Evolutionary conservation across 2,329 filamentous ascomycete genomes (phyloP).

Genomic region (Diaporthe sp.): DNA sequence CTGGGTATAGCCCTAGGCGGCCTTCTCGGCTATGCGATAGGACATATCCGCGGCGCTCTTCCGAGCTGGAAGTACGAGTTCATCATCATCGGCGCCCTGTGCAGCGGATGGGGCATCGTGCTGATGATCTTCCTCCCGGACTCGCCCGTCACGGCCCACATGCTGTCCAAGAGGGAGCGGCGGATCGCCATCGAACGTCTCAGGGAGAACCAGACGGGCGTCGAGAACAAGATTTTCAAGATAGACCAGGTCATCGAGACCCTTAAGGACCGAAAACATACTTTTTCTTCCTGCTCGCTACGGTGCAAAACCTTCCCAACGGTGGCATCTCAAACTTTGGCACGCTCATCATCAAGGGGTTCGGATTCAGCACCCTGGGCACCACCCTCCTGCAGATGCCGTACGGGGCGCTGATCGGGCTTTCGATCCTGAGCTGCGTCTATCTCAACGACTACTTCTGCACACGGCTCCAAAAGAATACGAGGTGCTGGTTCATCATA

Average conservation of each 20-base stretch:
- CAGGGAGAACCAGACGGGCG: conserved; percentile 52
- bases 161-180: conserved; percentile 46
- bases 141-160: conserved; percentile 44
- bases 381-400: conserved; percentile 51
- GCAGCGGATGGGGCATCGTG: conserved; percentile 48
- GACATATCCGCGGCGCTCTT: conserved; percentile 48
- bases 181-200: conserved; percentile 50
- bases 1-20: conserved; percentile 45
- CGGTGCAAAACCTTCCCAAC: conserved; percentile 43
- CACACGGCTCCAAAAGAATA: conserved; percentile 44
- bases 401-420: conserved; percentile 46
- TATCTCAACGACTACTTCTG: conserved; percentile 42
- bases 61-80: conserved; percentile 52
- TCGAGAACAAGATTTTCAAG: conserved; percentile 50
- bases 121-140: conserved; percentile 44
- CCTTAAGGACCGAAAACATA: conserved; percentile 49
- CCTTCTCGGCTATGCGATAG: conserved; percentile 52
- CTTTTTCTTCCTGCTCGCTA: conserved; percentile 45
- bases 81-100: conserved; percentile 52
- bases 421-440: conserved; percentile 47
- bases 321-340: conserved; percentile 56
- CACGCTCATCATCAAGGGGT: conserved; percentile 65
- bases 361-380: conserved; percentile 63
- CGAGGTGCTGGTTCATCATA: conserved; percentile 54
- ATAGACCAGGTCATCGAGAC: conserved; percentile 50